Conservation (phyloP, 1,284 basidiomycete genomes). For the Abortiporus biennis region DNA sequence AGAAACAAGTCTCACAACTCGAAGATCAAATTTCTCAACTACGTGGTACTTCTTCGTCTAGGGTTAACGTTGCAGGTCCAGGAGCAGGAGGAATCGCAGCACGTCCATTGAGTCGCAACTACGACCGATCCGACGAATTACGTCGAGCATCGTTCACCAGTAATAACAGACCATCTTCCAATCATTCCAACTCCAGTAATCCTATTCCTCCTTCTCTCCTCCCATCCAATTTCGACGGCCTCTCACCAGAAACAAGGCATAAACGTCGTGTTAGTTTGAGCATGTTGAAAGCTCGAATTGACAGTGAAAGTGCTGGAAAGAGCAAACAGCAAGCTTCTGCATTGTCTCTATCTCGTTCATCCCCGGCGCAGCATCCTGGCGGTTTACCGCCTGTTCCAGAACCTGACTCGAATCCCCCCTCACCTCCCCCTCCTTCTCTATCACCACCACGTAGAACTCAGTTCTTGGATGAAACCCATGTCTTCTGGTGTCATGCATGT, state of each 20-base stretch:
- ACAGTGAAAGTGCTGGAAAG: conserved; percentile 57
- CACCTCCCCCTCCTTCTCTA: conserved; percentile 11
- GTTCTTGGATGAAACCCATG: conserved; percentile 76
- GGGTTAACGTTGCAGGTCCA: conserved; percentile 36
- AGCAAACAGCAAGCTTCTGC: conserved; percentile 32
- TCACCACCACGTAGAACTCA: conserved; percentile 32
- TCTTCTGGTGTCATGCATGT: conserved; percentile 82
- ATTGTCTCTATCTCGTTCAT: conserved; percentile 35
- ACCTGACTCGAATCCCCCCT: conserved; percentile 13
- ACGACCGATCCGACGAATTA: conserved; percentile 36
- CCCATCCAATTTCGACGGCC: conserved; percentile 26
- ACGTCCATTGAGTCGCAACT: conserved; percentile 36
- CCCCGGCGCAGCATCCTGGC: conserved; percentile 33
- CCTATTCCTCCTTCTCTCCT: conserved; percentile 30
- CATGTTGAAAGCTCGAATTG: conserved; percentile 87
- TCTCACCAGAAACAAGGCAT: conserved; percentile 74
- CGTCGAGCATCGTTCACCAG: conserved; percentile 43
- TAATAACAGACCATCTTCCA: conserved; percentile 28
- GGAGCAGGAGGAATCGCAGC: no score
- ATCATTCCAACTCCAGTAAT: no score
- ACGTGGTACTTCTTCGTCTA: conserved; percentile 30
- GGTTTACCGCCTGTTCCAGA: conserved; percentile 26
- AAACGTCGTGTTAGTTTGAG: conserved; percentile 81
- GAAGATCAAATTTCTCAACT: conserved; percentile 55
- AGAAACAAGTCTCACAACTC: conserved; percentile 56